Conservation (phyloP, 371 early-diverging fungal genomes). For the Circinella minor region DNA sequence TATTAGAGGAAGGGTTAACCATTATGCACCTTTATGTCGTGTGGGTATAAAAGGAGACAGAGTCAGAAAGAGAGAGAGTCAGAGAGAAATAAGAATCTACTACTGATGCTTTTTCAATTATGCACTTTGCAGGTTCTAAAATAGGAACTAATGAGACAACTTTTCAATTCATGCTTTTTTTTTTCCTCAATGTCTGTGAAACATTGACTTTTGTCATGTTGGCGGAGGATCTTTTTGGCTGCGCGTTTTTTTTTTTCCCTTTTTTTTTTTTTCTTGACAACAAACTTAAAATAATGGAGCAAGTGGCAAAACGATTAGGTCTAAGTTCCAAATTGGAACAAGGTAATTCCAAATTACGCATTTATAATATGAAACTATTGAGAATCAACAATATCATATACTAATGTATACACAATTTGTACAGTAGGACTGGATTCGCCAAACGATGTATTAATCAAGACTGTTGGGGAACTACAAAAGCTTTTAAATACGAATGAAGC, state of each 20-base stretch:
- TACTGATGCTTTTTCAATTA: too few species aligned
- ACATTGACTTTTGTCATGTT: too few species aligned
- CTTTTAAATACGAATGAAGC: slow-evolving; percentile 12
- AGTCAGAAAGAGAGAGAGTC: too few species aligned
- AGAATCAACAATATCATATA: too few species aligned
- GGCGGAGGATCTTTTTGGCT: background rate
- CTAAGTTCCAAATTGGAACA: slow-evolving; percentile 17
- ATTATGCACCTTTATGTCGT: background rate
- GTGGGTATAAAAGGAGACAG: too few species aligned
- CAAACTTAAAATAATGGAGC: slow-evolving; percentile 11
- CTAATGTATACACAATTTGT: too few species aligned
- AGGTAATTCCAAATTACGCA: slow-evolving; percentile 1
- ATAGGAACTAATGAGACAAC: too few species aligned
- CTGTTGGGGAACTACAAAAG: slow-evolving; percentile 15
- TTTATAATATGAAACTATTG: background rate
- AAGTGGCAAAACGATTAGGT: slow-evolving; percentile 21
- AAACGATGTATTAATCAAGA: slow-evolving; percentile 19
- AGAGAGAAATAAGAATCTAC: too few species aligned
- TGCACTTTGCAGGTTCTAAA: too few species aligned
- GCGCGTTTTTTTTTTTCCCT: background rate
- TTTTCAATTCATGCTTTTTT: too few species aligned
- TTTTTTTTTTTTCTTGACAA: too few species aligned
- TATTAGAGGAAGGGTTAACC: background rate
- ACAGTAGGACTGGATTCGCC: slow-evolving; percentile 23
- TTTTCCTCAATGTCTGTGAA: too few species aligned